A percentile compares a stretch with the other conserved stretches of the same genome.
These are phyloP conservation scores for Sergeia podlipaevii DNA, from an alignment of 208 protist genomes.

Conservation along the genomic window DNA sequence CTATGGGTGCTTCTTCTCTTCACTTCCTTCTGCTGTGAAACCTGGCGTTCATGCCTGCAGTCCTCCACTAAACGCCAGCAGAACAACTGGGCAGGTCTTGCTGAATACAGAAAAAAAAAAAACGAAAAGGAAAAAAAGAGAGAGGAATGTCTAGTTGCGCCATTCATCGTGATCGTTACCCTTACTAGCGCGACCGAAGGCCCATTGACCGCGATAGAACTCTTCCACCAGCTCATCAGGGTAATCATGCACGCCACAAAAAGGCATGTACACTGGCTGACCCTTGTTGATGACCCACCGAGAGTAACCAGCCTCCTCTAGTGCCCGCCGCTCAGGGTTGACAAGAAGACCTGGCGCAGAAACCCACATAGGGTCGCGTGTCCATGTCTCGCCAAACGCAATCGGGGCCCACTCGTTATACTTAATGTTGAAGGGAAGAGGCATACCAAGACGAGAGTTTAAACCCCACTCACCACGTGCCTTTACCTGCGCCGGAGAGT, in stretches of 20 bases:
- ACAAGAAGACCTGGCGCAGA: constrained; percentile 59
- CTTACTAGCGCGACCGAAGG: constrained; percentile 78
- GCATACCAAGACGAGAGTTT: constrained; percentile 78
- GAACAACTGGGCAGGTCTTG: not conserved
- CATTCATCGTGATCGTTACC: constrained; percentile 90
- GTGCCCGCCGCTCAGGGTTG: constrained; percentile 67
- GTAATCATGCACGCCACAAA: constrained; percentile 85
- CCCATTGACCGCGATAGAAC: constrained; percentile 89
- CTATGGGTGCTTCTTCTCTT: too few relatives aligned
- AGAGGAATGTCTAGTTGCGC: constrained; percentile 44
- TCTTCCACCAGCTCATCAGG: constrained; percentile 89
- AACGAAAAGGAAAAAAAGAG: constrained; percentile 7
- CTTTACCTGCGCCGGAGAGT: constrained; percentile 83
- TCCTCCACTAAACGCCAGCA: not conserved
- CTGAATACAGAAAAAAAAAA: constrained; percentile 6
- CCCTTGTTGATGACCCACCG: constrained; percentile 84
- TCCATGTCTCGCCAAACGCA: constrained; percentile 56
- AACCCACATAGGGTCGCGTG: constrained; percentile 84
- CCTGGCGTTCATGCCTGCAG: too few relatives aligned
- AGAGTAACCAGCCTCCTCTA: constrained; percentile 85
- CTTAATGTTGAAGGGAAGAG: constrained; percentile 85
- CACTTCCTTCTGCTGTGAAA: too few relatives aligned
- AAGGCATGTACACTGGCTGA: constrained; percentile 83
- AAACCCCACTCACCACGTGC: constrained; percentile 86
- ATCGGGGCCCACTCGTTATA: constrained; percentile 73